Evolutionary conservation across 768 basidiomycete genomes (phyloP), one percentile per base, ranked within the genome.

Genomic region (Russula dissimulans): DNA sequence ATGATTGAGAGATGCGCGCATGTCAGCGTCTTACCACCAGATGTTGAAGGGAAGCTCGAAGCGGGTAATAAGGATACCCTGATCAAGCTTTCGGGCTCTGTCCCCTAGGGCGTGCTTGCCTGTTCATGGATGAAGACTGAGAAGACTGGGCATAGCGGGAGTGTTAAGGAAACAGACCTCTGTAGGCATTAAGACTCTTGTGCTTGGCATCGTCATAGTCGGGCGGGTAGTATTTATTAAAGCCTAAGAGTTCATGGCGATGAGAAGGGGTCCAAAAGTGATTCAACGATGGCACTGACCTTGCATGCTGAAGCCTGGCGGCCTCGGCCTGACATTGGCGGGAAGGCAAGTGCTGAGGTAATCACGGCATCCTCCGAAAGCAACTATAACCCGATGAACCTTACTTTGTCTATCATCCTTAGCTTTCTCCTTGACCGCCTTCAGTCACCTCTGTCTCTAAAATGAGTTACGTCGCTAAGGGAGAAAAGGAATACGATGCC

Each of bases 401-500:
- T 54, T 64, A 64, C 29, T 54, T 48, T 3, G 10, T 3, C 52
- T 38, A 63, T 56, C 63, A 63, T 48, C 57, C 34, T 41, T 1
- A 14, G 22, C 1, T 1, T 26, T 9, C 34, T n/a, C 10, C 17
- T 36, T 57, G n/a, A 46, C 22, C 61, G 87, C 86, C 84, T 77
- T 69, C 63, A 61, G 65, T 66, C 65, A 66, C 65, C 65, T 46
- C 65, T 66, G 65, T 64, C 65, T 69, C 60, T 66, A 87, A 72
- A 77, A 92, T 92, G 91, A 91, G 89, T 90, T 92, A 95, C 89
- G 92, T 92, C 91, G 90, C 91, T 81, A 93, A 93, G 85, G 89
- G 87, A 75, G 92, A 94, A 76, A 94, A 97, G 76, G 94, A 97
- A 74, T 94, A 93, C 81, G 97, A 97, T 68, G 93, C 91, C 62